phyloP scores from a whole-genome alignment of 1,139 yeast species.

The Zhuliangozyma parablackwelliae region DNA sequence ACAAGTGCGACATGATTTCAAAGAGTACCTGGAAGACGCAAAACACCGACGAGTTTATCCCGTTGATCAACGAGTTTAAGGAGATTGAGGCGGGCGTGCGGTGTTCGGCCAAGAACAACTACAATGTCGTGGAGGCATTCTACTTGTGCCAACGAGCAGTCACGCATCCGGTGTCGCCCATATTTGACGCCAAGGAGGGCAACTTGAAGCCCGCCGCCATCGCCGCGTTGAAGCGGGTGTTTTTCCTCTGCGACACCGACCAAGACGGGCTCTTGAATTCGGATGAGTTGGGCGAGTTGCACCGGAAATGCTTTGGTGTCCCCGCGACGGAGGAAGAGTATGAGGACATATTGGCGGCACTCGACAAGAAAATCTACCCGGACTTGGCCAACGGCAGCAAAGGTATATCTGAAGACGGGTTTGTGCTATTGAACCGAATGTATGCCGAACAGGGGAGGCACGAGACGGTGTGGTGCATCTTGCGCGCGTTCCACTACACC shows the following conservation, averaged over 20 bases:
- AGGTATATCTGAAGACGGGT: constrained; percentile 74
- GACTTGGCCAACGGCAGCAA: constrained; percentile 15
- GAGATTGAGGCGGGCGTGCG: constrained; percentile 90
- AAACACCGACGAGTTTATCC: constrained; percentile 74
- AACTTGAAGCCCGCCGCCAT: constrained; percentile 72
- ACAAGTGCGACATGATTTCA: constrained; percentile 57
- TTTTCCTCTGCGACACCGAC: constrained; percentile 80
- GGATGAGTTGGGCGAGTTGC: constrained; percentile 64
- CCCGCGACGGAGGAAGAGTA: constrained; percentile 23
- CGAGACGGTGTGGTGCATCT: constrained; percentile 93
- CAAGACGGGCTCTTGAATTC: constrained; percentile 81
- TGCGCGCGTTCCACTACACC: constrained; percentile 83
- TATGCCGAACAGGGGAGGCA: constrained; percentile 91
- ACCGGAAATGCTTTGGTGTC: constrained; percentile 69
- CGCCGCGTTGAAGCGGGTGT: constrained; percentile 73
- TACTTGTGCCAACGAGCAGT: constrained; percentile 90
- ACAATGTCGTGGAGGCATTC: constrained; percentile 84
- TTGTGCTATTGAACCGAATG: constrained; percentile 67
- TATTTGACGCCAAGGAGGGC: constrained; percentile 89
- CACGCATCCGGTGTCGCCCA: constrained; percentile 88
- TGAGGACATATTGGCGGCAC: constrained; percentile 22
- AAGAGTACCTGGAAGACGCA: constrained; percentile 21
- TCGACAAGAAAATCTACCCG: constrained; percentile 25
- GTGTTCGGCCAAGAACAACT: constrained; percentile 74
- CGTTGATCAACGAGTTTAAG: constrained; percentile 82